These are phyloP conservation scores for Lumnitzera racemosa DNA, from an alignment of 345 rosid genomes.

Conservation along the genomic window DNA sequence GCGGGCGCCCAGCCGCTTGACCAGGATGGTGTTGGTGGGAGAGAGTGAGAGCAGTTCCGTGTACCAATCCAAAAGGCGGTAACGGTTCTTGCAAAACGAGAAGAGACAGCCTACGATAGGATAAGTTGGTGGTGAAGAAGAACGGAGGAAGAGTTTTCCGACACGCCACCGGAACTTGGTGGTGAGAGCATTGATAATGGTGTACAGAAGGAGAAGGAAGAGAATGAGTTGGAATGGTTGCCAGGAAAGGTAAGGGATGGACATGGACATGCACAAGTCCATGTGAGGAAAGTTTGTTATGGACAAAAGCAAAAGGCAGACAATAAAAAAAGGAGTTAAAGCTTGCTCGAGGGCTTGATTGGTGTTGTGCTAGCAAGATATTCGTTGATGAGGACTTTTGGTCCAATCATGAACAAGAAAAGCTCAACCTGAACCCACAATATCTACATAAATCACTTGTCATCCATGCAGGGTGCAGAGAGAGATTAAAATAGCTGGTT, in stretches of 20 bases:
- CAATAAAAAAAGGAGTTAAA: too few species aligned
- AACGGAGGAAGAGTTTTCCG: not conserved
- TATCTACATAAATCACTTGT: too few species aligned
- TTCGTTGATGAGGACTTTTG: too few species aligned
- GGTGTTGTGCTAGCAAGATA: too few species aligned
- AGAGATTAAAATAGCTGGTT: too few species aligned
- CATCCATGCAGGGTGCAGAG: too few species aligned
- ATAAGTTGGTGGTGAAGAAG: conserved; percentile 34
- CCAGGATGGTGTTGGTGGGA: conserved; percentile 44
- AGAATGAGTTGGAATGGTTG: conserved; percentile 1
- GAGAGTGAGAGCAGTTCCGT: conserved; percentile 51
- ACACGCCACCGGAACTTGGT: conserved; percentile 3
- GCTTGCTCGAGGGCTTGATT: too few species aligned
- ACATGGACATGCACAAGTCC: too few species aligned
- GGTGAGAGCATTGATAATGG: not conserved
- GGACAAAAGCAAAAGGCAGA: not conserved
- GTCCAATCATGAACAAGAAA: too few species aligned
- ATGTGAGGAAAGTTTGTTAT: not conserved
- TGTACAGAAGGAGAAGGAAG: conserved; percentile 8
- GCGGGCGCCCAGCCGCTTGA: conserved; percentile 47
- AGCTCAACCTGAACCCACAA: too few species aligned
- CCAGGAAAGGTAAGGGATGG: too few species aligned
- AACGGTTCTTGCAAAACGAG: conserved; percentile 51
- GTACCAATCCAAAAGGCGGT: conserved; percentile 68
- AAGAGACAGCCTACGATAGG: conserved; percentile 63